A percentile compares a stretch with the other conserved stretches of the same genome.
Conservation (phyloP, 352 stramenopile genomes). For the Phytophthora uliginosa region DNA sequence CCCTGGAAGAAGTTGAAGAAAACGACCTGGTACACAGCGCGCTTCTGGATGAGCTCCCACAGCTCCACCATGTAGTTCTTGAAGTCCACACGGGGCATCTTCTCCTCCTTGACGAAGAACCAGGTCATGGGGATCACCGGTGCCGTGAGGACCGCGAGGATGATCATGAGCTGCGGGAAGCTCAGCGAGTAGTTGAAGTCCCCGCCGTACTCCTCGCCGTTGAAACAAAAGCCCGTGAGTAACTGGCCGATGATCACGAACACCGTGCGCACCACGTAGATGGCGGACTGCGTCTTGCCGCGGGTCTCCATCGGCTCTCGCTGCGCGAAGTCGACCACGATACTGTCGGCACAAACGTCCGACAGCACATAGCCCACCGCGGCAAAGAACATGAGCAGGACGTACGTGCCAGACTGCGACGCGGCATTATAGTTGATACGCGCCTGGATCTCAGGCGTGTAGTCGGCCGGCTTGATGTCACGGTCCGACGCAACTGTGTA, state of each 20-base stretch:
- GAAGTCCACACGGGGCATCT: constrained; percentile 11
- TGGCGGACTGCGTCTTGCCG: constrained; percentile 5
- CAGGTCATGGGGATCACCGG: constrained; percentile 33
- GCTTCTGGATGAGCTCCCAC: constrained; percentile 28
- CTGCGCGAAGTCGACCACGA: constrained; percentile 5
- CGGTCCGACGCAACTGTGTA: constrained; percentile 9
- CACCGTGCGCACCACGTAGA: constrained; percentile 10
- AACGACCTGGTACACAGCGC: constrained; percentile 43
- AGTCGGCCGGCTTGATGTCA: constrained; percentile 6
- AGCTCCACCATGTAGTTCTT: constrained; percentile 2
- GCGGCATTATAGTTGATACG: constrained; percentile 14
- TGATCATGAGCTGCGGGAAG: constrained; percentile 7
- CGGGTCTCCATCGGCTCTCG: constrained; percentile 9
- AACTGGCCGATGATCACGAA: constrained; percentile 8
- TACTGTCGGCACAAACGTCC: constrained; percentile 10
- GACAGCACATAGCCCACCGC: constrained; percentile 5
- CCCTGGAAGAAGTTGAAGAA: constrained; percentile 31
- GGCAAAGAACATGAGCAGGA: constrained; percentile 12
- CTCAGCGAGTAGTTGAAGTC: not conserved
- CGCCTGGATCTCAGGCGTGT: constrained; percentile 7
- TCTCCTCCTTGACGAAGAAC: constrained; percentile 42
- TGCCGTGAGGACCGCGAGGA: constrained; percentile 7
- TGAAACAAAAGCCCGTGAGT: constrained; percentile 6
- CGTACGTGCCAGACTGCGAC: constrained; percentile 1
- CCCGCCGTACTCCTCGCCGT: constrained; percentile 11